Evolutionary conservation across 1,139 yeast genomes (phyloP).

Genomic region (Ogataea hybrid): DNA sequence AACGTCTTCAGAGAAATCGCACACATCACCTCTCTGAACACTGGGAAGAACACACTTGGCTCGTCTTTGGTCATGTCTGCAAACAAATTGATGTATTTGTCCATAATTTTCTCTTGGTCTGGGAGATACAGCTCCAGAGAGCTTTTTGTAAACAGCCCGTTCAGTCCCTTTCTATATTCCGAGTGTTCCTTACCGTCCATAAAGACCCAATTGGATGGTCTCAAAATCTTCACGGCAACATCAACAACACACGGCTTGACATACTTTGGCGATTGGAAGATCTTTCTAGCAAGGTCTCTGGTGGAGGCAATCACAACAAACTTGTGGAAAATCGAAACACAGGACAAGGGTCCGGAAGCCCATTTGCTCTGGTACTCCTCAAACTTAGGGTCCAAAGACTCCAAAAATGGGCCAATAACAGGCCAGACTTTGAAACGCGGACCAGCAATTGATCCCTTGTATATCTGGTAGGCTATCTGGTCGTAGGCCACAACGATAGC

Average conservation of each 20-base stretch:
- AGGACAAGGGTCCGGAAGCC: constrained; percentile 90
- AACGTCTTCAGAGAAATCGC: constrained; percentile 90
- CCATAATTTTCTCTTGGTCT: constrained; percentile 79
- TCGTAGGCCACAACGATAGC: constrained; percentile 64
- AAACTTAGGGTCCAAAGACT: constrained; percentile 93
- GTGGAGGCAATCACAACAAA: constrained; percentile 93
- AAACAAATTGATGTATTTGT: constrained; percentile 69
- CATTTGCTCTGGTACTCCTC: constrained; percentile 91
- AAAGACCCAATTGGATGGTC: constrained; percentile 98
- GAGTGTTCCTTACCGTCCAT: constrained; percentile 93
- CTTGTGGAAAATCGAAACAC: constrained; percentile 97
- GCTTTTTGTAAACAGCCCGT: constrained; percentile 80
- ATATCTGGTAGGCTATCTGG: constrained; percentile 72
- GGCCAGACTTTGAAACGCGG: constrained; percentile 89
- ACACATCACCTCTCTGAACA: constrained; percentile 93
- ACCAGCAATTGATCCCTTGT: constrained; percentile 88
- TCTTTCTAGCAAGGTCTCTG: constrained; percentile 87
- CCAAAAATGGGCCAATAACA: constrained; percentile 92
- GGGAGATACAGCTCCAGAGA: constrained; percentile 87
- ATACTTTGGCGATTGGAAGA: constrained; percentile 77
- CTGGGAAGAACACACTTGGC: constrained; percentile 80
- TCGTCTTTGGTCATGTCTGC: constrained; percentile 52
- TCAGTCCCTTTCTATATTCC: constrained; percentile 87
- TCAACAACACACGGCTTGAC: constrained; percentile 98
- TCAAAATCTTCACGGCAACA: constrained; percentile 86